phyloP scores from a whole-genome alignment of 2,329 filamentous ascomycete genomes.

The Fusarium hainanense region DNA sequence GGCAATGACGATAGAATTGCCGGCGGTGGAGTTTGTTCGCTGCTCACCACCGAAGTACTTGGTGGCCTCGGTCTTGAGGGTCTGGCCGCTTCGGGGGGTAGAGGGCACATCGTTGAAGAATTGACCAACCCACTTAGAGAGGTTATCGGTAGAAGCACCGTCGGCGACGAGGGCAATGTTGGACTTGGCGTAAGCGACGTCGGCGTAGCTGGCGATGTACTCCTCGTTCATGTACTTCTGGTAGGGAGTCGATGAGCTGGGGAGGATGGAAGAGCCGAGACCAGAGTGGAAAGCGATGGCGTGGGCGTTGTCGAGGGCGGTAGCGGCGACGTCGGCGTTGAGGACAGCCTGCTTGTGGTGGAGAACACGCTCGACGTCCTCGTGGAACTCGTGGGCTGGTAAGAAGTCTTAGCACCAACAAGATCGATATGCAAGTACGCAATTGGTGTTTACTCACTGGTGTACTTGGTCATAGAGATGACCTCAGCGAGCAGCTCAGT shows the following conservation, averaged over 20 bases:
- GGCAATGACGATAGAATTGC: slow-evolving; percentile 87
- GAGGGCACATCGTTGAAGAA: slow-evolving; percentile 83
- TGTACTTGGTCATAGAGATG: slow-evolving; percentile 87
- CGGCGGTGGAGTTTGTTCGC: slow-evolving; percentile 79
- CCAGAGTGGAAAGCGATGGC: slow-evolving; percentile 91
- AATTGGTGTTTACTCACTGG: slow-evolving; percentile 62
- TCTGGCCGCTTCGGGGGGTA: slow-evolving; percentile 62
- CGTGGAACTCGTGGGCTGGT: slow-evolving; percentile 86
- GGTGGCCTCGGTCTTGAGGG: slow-evolving; percentile 70
- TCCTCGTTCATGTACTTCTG: slow-evolving; percentile 84
- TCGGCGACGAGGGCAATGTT: slow-evolving; percentile 94
- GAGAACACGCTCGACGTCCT: slow-evolving; percentile 84
- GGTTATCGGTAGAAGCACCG: slow-evolving; percentile 78
- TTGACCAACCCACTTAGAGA: slow-evolving; percentile 90
- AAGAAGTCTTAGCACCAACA: slow-evolving; percentile 25
- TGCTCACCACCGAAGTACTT: slow-evolving; percentile 98
- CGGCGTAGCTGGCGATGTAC: slow-evolving; percentile 79
- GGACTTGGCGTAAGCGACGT: slow-evolving; percentile 83
- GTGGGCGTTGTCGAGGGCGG: slow-evolving; percentile 89
- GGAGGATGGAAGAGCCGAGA: slow-evolving; percentile 82
- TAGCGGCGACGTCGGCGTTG: slow-evolving; percentile 68
- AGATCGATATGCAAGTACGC: slow-evolving; percentile 2
- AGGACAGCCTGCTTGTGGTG: slow-evolving; percentile 80
- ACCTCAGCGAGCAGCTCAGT: slow-evolving; percentile 95
- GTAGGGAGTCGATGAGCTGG: slow-evolving; percentile 76